phyloP scores from a whole-genome alignment of 2,329 filamentous ascomycete species.

The Metarhizium rileyi region DNA sequence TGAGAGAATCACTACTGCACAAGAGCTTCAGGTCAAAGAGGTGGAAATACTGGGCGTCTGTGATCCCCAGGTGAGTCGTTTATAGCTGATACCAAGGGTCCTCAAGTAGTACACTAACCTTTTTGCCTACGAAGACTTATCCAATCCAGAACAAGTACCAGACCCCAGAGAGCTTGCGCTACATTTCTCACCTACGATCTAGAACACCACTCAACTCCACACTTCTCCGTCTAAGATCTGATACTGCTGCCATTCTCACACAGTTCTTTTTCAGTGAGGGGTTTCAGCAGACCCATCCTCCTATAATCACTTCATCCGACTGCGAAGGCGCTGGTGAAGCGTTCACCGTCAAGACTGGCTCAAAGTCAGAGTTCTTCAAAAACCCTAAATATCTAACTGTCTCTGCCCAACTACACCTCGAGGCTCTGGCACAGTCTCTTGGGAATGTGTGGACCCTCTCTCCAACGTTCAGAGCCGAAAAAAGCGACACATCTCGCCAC shows the following conservation, averaged over 20 bases:
- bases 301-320: constrained; percentile 91
- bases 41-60: constrained; percentile 67
- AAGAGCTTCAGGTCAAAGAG: constrained; percentile 64
- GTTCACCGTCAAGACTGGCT: constrained; percentile 57
- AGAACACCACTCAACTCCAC: constrained; percentile 74
- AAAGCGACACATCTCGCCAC: constrained; percentile 86
- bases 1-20: constrained; percentile 4
- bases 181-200: constrained; percentile 76
- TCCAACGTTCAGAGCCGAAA: constrained; percentile 87
- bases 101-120: constrained; percentile 8
- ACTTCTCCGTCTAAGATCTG: constrained; percentile 73
- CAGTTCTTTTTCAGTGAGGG: constrained; percentile 63
- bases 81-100: neutral
- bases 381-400: constrained; percentile 91
- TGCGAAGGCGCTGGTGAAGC: constrained; percentile 96
- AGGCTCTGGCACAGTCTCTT: constrained; percentile 80
- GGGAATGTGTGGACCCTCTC: constrained; percentile 90
- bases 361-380: constrained; percentile 57
- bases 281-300: constrained; percentile 80
- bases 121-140: constrained; percentile 53
- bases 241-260: constrained; percentile 62
- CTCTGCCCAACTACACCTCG: constrained; percentile 87
- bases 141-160: constrained; percentile 97
- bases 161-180: constrained; percentile 76
- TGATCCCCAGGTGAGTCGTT: constrained; percentile 60